Conservation (phyloP, 495 filamentous ascomycete species). For the Pseudevernia furfuracea region DNA sequence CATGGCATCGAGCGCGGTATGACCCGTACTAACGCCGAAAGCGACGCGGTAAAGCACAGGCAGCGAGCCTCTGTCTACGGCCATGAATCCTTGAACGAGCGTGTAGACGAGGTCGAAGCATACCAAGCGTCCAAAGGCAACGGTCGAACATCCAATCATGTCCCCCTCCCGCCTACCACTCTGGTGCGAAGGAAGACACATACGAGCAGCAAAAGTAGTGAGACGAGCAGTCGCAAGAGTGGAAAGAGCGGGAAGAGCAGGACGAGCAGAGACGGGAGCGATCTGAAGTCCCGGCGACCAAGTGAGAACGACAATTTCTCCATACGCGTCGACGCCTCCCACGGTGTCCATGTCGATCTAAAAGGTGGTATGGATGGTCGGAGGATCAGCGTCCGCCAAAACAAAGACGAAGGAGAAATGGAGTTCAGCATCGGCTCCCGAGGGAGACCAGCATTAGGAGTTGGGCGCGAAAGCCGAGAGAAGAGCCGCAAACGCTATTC, state of each 20-base stretch:
- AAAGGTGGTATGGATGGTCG: constrained; percentile 91
- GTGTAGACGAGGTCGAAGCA: constrained; percentile 23
- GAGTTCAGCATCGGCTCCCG: constrained; percentile 21
- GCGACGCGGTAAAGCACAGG: constrained; percentile 14
- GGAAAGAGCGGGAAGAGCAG: constrained; percentile 17
- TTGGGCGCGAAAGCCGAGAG: constrained; percentile 9
- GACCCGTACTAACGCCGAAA: constrained; percentile 15
- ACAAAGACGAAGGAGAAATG: constrained; percentile 23
- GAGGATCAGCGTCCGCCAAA: constrained; percentile 88
- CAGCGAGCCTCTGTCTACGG: constrained; percentile 22
- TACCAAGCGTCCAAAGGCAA: constrained; percentile 11
- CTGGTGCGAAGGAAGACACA: constrained; percentile 16
- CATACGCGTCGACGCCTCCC: constrained; percentile 23
- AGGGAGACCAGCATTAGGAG: neutral
- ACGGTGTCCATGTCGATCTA: constrained; percentile 89
- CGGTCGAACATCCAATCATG: neutral
- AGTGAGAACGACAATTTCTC: constrained; percentile 21
- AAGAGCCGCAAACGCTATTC: constrained; percentile 21
- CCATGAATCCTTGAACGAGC: constrained; percentile 17
- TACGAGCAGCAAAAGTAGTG: constrained; percentile 19
- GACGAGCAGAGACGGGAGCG: constrained; percentile 21
- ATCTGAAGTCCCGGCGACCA: constrained; percentile 21
- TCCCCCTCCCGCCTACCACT: constrained; percentile 9
- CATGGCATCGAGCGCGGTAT: constrained; percentile 17
- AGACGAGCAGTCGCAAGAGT: constrained; percentile 25